A percentile compares a stretch with the other conserved stretches of the same genome.
Conservation (phyloP, 2,329 filamentous ascomycete species). For the Ophiostoma piceae region DNA sequence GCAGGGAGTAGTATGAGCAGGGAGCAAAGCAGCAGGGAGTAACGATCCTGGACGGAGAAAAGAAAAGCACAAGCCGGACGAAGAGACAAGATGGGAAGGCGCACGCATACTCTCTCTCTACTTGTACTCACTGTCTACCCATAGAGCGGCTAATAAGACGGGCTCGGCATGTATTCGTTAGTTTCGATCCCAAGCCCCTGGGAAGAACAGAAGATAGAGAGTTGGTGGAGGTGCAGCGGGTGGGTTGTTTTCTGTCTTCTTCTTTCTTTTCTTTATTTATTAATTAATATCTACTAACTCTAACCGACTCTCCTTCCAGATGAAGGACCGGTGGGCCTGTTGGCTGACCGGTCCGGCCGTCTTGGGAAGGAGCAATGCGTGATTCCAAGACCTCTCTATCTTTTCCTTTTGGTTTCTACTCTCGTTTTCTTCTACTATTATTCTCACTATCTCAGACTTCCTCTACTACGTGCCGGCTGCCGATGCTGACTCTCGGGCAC, state of each 20-base stretch:
- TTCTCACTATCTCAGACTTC: neutral
- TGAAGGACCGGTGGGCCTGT: slow-evolving; percentile 7
- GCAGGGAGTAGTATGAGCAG: too few relatives aligned
- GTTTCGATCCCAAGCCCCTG: slow-evolving; percentile 35
- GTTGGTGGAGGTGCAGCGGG: neutral
- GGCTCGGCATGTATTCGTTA: slow-evolving; percentile 34
- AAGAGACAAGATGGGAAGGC: slow-evolving; percentile 18
- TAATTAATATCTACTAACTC: neutral
- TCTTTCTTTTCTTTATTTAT: neutral
- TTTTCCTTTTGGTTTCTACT: neutral
- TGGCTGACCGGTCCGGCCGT: slow-evolving; percentile 10
- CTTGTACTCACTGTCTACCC: neutral
- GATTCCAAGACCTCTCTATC: neutral
- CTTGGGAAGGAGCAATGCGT: slow-evolving; percentile 13
- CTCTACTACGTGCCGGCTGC: neutral
- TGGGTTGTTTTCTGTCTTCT: neutral
- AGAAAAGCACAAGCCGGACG: neutral
- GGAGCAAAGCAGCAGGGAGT: too few relatives aligned
- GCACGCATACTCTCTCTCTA: neutral
- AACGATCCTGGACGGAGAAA: neutral
- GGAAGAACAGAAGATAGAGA: slow-evolving; percentile 26
- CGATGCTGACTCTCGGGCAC: neutral
- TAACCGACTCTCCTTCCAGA: neutral
- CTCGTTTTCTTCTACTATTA: neutral
- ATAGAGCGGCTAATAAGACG: slow-evolving; percentile 32